A percentile compares a stretch with the other conserved stretches of the same genome.
phyloP scores from a whole-genome alignment of 2,329 filamentous ascomycete species.

The Onygena corvina region DNA sequence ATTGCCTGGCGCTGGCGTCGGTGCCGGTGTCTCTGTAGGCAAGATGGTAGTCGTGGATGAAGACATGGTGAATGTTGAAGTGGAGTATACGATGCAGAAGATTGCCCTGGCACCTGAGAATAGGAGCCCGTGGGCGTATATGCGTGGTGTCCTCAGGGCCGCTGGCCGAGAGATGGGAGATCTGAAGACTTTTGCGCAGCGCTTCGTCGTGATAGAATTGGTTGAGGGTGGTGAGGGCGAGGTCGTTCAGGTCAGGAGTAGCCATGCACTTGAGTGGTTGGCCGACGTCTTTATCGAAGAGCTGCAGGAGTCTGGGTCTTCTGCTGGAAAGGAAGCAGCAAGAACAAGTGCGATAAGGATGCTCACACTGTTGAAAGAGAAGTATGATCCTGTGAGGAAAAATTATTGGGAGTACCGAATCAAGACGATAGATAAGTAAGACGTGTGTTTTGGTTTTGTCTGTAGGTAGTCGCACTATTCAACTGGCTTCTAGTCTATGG shows the following conservation, averaged over 20 bases:
- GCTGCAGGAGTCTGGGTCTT: constrained; percentile 34
- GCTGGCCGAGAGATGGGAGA: constrained; percentile 41
- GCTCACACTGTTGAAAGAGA: constrained; percentile 61
- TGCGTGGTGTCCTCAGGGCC: constrained; percentile 62
- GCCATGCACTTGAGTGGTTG: constrained; percentile 45
- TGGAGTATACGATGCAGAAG: constrained; percentile 60
- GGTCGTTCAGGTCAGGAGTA: constrained; percentile 43
- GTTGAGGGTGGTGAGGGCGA: constrained; percentile 23
- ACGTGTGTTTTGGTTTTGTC: too few relatives aligned
- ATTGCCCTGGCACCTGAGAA: constrained; percentile 80
- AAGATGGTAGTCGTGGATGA: constrained; percentile 41
- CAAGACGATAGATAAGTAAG: constrained; percentile 17
- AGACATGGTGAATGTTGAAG: constrained; percentile 58
- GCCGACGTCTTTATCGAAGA: constrained; percentile 35
- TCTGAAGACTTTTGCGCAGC: constrained; percentile 43
- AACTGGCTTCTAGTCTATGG: not conserved
- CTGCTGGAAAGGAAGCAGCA: constrained; percentile 26
- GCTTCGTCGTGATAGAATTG: constrained; percentile 42
- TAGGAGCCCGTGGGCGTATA: constrained; percentile 86
- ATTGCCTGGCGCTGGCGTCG: constrained; percentile 24
- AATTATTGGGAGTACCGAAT: constrained; percentile 86
- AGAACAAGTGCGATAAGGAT: constrained; percentile 52
- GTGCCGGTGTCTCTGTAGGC: constrained; percentile 20
- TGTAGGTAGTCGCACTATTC: not conserved
- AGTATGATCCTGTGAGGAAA: constrained; percentile 80